These are phyloP conservation scores for Penicillium macrosclerotiorum DNA, from an alignment of 495 filamentous ascomycete species.

Conservation along the genomic window DNA sequence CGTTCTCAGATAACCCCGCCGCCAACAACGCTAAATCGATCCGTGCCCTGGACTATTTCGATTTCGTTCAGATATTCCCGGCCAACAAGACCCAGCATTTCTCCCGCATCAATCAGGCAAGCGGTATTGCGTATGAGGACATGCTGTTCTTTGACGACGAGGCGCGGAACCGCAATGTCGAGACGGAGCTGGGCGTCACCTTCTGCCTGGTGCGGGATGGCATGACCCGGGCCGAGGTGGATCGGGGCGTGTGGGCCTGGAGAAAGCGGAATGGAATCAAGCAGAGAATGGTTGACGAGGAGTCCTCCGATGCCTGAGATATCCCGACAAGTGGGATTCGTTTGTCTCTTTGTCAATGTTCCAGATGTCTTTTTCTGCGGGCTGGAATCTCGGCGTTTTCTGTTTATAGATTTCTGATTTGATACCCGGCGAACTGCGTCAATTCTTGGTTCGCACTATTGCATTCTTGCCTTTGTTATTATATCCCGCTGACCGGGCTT, in stretches of 20 bases:
- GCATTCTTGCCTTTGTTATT: too few species aligned
- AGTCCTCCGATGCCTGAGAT: background rate
- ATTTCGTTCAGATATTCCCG: constrained; percentile 84
- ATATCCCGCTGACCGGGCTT: too few species aligned
- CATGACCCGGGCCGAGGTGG: constrained; percentile 73
- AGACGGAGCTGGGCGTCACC: constrained; percentile 73
- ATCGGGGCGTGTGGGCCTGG: constrained; percentile 79
- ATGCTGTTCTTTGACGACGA: constrained; percentile 99
- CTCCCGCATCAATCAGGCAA: constrained; percentile 62
- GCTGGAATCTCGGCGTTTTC: too few species aligned
- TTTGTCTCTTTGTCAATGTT: too few species aligned
- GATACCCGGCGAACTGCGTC: too few species aligned
- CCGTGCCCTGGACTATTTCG: constrained; percentile 73
- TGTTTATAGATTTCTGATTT: too few species aligned
- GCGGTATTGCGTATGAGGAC: constrained; percentile 63
- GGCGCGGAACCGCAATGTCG: constrained; percentile 79
- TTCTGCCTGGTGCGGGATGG: constrained; percentile 81
- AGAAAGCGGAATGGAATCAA: constrained; percentile 64
- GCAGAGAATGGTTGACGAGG: constrained; percentile 16
- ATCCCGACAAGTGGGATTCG: too few species aligned
- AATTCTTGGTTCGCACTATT: too few species aligned
- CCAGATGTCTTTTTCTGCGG: too few species aligned
- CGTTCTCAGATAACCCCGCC: constrained; percentile 40
- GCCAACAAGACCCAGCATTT: constrained; percentile 86
- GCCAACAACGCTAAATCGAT: constrained; percentile 38